These are phyloP conservation scores for Alternaria longipes DNA, from an alignment of 2,329 filamentous ascomycete genomes.

Conservation along the genomic window DNA sequence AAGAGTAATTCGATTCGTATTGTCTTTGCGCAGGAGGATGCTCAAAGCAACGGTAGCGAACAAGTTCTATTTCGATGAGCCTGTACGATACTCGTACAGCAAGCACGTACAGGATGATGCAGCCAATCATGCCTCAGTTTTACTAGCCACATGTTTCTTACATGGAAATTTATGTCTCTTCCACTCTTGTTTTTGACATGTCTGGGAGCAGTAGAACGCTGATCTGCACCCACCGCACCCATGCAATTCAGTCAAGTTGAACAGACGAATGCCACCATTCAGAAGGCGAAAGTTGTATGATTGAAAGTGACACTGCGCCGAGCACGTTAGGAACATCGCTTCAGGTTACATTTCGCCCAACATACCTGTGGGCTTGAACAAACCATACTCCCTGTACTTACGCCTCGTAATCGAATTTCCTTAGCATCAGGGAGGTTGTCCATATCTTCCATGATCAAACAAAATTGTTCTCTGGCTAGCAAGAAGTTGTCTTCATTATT, in stretches of 20 bases:
- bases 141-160: not conserved
- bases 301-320: not conserved
- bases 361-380: not conserved
- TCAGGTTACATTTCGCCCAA: not conserved
- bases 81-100: not conserved
- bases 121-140: not conserved
- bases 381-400: not conserved
- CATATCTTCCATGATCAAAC: not conserved
- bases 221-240: not conserved
- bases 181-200: conserved; percentile 1
- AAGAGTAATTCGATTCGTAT: too few species aligned
- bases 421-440: not conserved
- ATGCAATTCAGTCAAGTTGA: not conserved
- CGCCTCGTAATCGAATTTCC: not conserved
- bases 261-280: not conserved
- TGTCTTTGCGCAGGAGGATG: too few species aligned
- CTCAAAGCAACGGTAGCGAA: too few species aligned
- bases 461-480: not conserved
- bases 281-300: not conserved
- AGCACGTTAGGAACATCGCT: not conserved
- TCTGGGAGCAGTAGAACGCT: not conserved
- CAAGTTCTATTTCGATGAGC: too few species aligned
- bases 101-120: not conserved
- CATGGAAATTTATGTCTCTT: conserved; percentile 1
- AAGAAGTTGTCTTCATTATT: not conserved